A percentile compares a stretch with the other conserved stretches of the same genome.
These are phyloP conservation scores for Hygrocybe punicea DNA, from an alignment of 768 basidiomycete genomes.

Conservation along the genomic window DNA sequence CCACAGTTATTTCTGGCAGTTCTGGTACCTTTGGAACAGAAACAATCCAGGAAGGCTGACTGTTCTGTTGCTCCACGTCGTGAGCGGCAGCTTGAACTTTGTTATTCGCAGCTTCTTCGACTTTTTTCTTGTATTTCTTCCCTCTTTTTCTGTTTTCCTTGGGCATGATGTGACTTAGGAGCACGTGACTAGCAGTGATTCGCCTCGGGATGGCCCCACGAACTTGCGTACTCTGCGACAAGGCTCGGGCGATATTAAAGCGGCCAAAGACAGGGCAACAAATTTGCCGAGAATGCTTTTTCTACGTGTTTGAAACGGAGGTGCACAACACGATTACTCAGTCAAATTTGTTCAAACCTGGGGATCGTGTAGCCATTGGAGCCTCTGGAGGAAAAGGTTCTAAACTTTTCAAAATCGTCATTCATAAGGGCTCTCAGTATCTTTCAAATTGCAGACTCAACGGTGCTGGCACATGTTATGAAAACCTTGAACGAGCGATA, in stretches of 20 bases:
- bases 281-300: constrained; percentile 95
- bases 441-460: constrained; percentile 66
- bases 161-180: constrained; percentile 47
- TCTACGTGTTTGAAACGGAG: constrained; percentile 96
- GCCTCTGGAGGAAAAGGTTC: constrained; percentile 97
- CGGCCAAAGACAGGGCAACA: constrained; percentile 97
- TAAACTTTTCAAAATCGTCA: constrained; percentile 7
- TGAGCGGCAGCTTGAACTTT: constrained; percentile 15
- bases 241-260: constrained; percentile 80
- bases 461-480: constrained; percentile 96
- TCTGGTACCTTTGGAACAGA: constrained; percentile 32
- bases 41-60: constrained; percentile 69
- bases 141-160: constrained; percentile 73
- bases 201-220: constrained; percentile 65
- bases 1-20: constrained; percentile 40
- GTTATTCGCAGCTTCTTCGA: constrained; percentile 22
- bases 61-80: constrained; percentile 13
- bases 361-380: constrained; percentile 94
- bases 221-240: constrained; percentile 72
- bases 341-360: constrained; percentile 77
- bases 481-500: constrained; percentile 93
- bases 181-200: neutral
- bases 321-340: constrained; percentile 93
- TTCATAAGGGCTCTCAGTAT: constrained; percentile 6
- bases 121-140: constrained; percentile 63